Evolutionary conservation across 257 asterid genomes (phyloP).

Genomic region (Oldenlandia corymbosa): DNA sequence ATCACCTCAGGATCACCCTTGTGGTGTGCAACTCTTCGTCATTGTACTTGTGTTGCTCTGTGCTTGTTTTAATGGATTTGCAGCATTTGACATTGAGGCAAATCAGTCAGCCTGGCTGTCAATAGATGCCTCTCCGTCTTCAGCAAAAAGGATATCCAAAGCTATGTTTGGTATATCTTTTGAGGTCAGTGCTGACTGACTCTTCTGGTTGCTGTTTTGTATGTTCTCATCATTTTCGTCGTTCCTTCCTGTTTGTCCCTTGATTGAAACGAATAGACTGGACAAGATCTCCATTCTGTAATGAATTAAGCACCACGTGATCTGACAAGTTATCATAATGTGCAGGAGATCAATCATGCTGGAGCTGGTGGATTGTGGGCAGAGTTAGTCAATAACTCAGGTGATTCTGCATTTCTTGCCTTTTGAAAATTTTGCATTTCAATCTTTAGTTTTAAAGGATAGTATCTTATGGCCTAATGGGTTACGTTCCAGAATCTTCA

Average conservation of each 20-base stretch:
- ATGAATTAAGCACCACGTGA: neutral
- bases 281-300: neutral
- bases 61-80: slow-evolving; percentile 34
- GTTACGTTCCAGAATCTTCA: no score
- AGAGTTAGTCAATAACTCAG: slow-evolving; percentile 89
- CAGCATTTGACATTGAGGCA: slow-evolving; percentile 37
- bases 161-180: slow-evolving; percentile 72
- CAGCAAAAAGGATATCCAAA: slow-evolving; percentile 46
- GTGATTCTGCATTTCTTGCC: slow-evolving; percentile 31
- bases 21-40: slow-evolving; percentile 27
- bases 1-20: slow-evolving; percentile 17
- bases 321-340: neutral
- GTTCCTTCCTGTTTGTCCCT: neutral
- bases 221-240: neutral
- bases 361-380: slow-evolving; percentile 99
- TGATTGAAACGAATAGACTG: neutral
- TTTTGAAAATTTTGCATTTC: neutral
- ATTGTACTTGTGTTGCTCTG: slow-evolving; percentile 32
- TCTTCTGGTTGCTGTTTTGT: neutral
- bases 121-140: slow-evolving; percentile 54
- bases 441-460: no score
- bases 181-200: slow-evolving; percentile 51
- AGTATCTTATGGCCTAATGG: no score
- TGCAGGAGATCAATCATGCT: slow-evolving; percentile 96
- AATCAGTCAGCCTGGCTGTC: slow-evolving; percentile 52